A percentile compares a stretch with the other conserved stretches of the same genome.
These are phyloP conservation scores for Boletus pseudo-olivaceus DNA, from an alignment of 768 basidiomycete genomes.

Conservation along the genomic window DNA sequence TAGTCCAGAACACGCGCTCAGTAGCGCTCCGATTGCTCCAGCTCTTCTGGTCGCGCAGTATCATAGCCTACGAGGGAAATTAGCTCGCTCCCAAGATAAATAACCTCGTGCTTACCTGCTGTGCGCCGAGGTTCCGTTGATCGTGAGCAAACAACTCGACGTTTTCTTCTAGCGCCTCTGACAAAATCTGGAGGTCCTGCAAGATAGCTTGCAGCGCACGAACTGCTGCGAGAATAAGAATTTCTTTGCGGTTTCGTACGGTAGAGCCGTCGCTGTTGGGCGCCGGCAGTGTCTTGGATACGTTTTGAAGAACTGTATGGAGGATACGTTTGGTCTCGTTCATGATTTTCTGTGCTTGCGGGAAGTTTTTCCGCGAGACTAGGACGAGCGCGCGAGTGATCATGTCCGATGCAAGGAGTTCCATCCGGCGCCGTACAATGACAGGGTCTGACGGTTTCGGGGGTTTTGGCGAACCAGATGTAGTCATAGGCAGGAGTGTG, in stretches of 20 bases:
- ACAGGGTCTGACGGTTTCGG: constrained; percentile 70
- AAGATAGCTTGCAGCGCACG: constrained; percentile 81
- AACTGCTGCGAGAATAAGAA: constrained; percentile 67
- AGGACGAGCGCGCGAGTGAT: constrained; percentile 91
- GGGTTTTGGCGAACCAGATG: constrained; percentile 30
- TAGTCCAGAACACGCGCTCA: constrained; percentile 90
- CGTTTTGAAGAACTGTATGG: constrained; percentile 83
- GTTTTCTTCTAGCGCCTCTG: constrained; percentile 88
- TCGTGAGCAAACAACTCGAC: constrained; percentile 90
- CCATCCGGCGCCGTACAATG: constrained; percentile 93
- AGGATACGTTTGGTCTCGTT: constrained; percentile 89
- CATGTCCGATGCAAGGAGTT: constrained; percentile 95
- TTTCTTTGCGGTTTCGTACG: constrained; percentile 72
- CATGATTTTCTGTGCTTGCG: constrained; percentile 88
- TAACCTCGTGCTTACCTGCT: constrained; percentile 63
- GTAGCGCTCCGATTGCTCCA: constrained; percentile 92
- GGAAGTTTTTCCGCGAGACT: constrained; percentile 86
- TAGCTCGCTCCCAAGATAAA: neutral
- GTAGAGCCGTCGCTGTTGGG: constrained; percentile 46
- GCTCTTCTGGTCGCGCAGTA: constrained; percentile 90
- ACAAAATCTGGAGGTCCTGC: constrained; percentile 81
- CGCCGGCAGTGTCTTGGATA: constrained; percentile 68
- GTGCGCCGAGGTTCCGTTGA: constrained; percentile 93
- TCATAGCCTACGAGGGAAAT: constrained; percentile 69
- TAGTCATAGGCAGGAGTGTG: constrained; percentile 67